Conservation (phyloP, 2,329 filamentous ascomycete species). For the Hymenoscyphus infarciens region DNA sequence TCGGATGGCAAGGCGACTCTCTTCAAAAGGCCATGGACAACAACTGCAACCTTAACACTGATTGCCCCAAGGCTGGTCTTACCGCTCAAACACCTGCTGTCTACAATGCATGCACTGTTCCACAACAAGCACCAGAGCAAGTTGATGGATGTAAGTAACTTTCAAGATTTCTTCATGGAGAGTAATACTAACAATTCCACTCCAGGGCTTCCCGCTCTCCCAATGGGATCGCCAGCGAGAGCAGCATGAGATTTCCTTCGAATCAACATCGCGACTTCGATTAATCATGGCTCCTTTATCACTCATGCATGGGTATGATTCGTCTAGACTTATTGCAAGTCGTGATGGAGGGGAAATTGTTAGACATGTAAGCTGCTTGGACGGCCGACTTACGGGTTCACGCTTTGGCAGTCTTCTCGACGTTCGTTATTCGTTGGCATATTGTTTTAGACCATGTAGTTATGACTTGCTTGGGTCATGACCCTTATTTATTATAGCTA, state of each 20-base stretch:
- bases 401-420: neutral
- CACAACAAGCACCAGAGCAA: slow-evolving; percentile 46
- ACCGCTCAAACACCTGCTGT: slow-evolving; percentile 42
- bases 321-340: neutral
- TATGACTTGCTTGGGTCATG: neutral
- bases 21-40: slow-evolving; percentile 65
- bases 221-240: neutral
- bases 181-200: neutral
- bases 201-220: neutral
- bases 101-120: slow-evolving; percentile 46
- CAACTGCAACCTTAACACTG: slow-evolving; percentile 67
- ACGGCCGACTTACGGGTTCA: neutral
- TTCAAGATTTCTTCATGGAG: neutral
- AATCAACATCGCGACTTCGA: neutral
- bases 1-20: slow-evolving; percentile 67
- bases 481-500: neutral
- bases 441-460: neutral
- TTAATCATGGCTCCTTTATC: neutral
- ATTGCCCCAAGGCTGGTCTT: slow-evolving; percentile 56
- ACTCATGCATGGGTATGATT: neutral
- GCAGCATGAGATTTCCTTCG: slow-evolving; percentile 3
- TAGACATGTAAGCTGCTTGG: neutral
- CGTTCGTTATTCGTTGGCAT: slow-evolving; percentile 1
- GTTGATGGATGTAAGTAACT: slow-evolving; percentile 47
- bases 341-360: neutral